Base-by-base conservation (phyloP, 2,329 filamentous ascomycete genomes). In the Botrytis paeoniae region DNA sequence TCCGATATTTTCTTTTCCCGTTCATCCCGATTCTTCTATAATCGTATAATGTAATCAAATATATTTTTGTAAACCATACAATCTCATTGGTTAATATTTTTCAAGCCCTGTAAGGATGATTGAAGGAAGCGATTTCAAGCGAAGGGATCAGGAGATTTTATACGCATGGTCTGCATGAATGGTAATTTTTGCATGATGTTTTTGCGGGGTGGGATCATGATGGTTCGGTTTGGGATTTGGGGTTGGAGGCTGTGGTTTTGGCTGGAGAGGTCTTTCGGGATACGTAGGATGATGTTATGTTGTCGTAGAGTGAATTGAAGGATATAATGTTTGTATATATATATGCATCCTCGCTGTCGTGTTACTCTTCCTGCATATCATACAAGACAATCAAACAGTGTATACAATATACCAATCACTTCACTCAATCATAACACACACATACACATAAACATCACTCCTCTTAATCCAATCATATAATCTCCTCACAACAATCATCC, bases 101-200 rank as follows among this genome's bases (percentile, higher is more conserved):
- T 4, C 4, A 2, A 12, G 25, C 48, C 10, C 25, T 2, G 48
- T 51, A n/a, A n/a, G 14, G 22, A n/a, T 10, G 9, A 22, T 10
- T 25, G 35, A 62, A n/a, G 20, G 32, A 54, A 57, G 48, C 48
- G 48, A 54, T 68, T n/a, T 14, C 64, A 68, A 54, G 45, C 45
- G 45, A 54, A n/a, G 37, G 29, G n/a, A 68, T 68, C 48, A 68
- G 64, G 64, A 68, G 64, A 68, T 41, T 4, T 57, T 29, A 14
- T 20, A 41, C 45, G 4, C 45, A 7, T 48, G 45, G 45, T 48
- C 20, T 48, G 18, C 1, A 4, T 0, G 0, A 3, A 25, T 20
- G 8, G 25, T 12, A 0, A 32, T 39, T 32, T 68, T 41, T 18
- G 64, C 39, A 68, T 57, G 64, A 68, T 68, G 4, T 57, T 41